Evolutionary conservation across 2,329 filamentous ascomycete species (phyloP), one percentile per base, ranked within the genome.

Genomic region (Acarospora socialis): DNA sequence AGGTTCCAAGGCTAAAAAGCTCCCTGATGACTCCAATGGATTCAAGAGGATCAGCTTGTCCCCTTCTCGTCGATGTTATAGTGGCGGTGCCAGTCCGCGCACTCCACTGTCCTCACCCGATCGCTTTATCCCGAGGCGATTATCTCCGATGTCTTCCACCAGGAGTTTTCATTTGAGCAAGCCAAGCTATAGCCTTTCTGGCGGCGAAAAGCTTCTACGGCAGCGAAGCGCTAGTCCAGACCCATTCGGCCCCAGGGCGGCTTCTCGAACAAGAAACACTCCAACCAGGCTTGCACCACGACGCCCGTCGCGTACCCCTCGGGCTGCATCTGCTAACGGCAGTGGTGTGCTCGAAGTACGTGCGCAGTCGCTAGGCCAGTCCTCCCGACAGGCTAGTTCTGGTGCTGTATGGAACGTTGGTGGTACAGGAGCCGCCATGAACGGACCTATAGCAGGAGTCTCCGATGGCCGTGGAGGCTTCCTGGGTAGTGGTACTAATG

Each of bases 401-500:
- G 77, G 79, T 3, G 68, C 75, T 7, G 65, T 87, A 12, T 92
- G 81, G 82, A 70, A 73, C 12, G 73, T 90, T 7, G 80, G 81
- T 16, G 78, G 80, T n/a, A 49, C 70, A 7, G 68, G 70, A 30
- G 68, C 71, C n/a, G 58, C 61, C 5, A 60, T 59, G 16, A 57
- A 63, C 10, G 59, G 46, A 25, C 49, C 52, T 17, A 42, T 63
- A 12, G 42, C 53, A 29, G 57, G 54, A 4, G 45, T 77, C 13
- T 60, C 76, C 28, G 65, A 77, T 51, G 78, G 77, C 2, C 66
- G 66, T 36, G 76, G 75, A 16, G 68, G 68, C 16, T 55, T 76
- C 30, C 48, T 81, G n/a, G 70, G 69, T 32, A 80, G 74, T 47
- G 71, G 79, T 18, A 80, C 77, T 2, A 81, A 74, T 48, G 81